Evolutionary conservation across 768 basidiomycete species (phyloP), one percentile per base, ranked within the genome.

Genomic region (Psilocybe subaeruginosa): DNA sequence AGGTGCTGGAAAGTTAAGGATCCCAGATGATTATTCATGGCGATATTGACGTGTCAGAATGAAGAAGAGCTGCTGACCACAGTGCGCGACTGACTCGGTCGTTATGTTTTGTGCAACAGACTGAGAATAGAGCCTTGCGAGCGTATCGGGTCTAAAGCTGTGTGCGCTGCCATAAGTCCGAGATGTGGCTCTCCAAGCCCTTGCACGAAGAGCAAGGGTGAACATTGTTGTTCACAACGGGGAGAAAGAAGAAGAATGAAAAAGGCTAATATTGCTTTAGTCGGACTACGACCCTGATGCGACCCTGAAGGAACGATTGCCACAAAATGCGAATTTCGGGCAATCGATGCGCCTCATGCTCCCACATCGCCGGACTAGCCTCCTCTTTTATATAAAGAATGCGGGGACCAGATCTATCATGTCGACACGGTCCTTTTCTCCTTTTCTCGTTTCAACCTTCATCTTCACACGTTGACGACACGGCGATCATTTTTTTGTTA

Each of bases 1-100:
- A 4, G 89, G 87, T 0, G 80, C 88, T 88, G 64, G 61, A 63
- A 64, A 64, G 48, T 8, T 51, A 54, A 49, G 47, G 52, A 52
- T 56, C 54, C 23, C 33, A 45, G 41, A 50, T 14, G 31, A 33
- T 35, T 37, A 35, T 59, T 69, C 64, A 68, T 67, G 69, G 59
- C 48, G 50, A 51, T 45, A 47, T 49, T 19, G 63, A 51, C 59
- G 55, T 17, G 55, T 56, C 49, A 62, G 50, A 62, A 7, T 57
- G 59, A 59, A 64, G 58, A 63, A 65, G 67, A 50, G 56, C 62
- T 62, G 66, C 76, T 71, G 68, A 80, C 80, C 78, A 63, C 64
- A 78, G 69, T 74, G 76, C 14, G 77, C 64, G 47, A 58, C 47
- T 58, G 57, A 16, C 39, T 27, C 60, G 56, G 49, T 58, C 59